phyloP scores from a whole-genome alignment of 2,329 filamentous ascomycete genomes.

The Pseudogymnoascus sp. region DNA sequence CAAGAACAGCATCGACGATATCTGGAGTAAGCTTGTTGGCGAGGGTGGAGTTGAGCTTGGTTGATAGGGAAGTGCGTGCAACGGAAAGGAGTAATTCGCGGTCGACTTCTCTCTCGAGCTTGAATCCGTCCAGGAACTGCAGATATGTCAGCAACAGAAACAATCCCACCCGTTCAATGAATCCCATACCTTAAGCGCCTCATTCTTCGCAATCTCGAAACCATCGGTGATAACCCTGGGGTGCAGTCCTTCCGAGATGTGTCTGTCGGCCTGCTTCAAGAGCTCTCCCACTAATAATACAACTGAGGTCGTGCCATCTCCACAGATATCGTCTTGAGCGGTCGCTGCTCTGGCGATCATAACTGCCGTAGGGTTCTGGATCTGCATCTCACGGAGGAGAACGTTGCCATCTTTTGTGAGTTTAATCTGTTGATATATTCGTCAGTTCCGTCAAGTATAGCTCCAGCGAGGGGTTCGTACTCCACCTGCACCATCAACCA shows the following conservation, averaged over 20 bases:
- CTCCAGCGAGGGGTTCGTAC: constrained; percentile 34
- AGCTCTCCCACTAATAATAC: constrained; percentile 93
- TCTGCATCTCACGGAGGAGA: constrained; percentile 72
- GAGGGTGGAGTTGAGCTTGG: constrained; percentile 84
- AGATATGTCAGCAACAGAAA: constrained; percentile 9
- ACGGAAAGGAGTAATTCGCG: constrained; percentile 89
- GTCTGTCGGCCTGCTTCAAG: constrained; percentile 92
- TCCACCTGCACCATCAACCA: constrained; percentile 62
- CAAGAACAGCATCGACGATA: constrained; percentile 91
- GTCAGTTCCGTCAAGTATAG: constrained; percentile 13
- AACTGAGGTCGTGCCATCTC: constrained; percentile 94
- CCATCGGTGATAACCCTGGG: constrained; percentile 95
- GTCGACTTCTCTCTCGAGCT: constrained; percentile 80
- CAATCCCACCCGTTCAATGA: constrained; percentile 10
- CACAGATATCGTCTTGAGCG: constrained; percentile 96
- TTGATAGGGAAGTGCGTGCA: constrained; percentile 86
- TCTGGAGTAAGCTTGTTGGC: constrained; percentile 87
- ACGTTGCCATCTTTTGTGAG: constrained; percentile 98
- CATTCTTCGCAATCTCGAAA: constrained; percentile 92
- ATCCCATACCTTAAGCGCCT: constrained; percentile 66
- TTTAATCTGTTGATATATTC: constrained; percentile 63
- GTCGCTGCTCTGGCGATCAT: constrained; percentile 79
- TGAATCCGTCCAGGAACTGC: constrained; percentile 90
- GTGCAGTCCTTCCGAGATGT: constrained; percentile 94
- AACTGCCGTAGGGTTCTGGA: constrained; percentile 95